Conservation (phyloP, 768 basidiomycete species). For the Gloeostereum incarnatum region DNA sequence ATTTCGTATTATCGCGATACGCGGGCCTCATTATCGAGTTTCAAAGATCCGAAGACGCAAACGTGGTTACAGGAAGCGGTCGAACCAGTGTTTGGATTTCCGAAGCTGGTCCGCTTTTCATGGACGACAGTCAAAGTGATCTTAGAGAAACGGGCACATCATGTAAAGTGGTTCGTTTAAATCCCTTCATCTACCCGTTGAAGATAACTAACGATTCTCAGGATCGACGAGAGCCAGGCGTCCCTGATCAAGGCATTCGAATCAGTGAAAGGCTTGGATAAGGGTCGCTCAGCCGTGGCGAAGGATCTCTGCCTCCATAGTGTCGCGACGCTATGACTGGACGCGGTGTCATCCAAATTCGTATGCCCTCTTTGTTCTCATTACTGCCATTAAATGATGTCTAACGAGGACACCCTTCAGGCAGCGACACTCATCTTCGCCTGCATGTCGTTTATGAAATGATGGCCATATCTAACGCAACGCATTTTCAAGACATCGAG, state of each 20-base stretch:
- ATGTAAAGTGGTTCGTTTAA: constrained; percentile 69
- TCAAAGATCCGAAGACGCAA: constrained; percentile 83
- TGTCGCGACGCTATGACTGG: constrained; percentile 56
- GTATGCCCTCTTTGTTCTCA: too few relatives aligned
- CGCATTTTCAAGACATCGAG: too few relatives aligned
- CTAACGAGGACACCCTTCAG: too few relatives aligned
- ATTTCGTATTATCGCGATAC: neutral
- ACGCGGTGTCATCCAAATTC: too few relatives aligned
- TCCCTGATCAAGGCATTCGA: constrained; percentile 71
- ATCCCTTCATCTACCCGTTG: neutral
- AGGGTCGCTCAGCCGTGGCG: constrained; percentile 61
- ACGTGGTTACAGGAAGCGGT: constrained; percentile 71
- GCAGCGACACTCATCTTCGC: too few relatives aligned
- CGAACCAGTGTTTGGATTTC: constrained; percentile 89
- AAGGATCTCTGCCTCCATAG: constrained; percentile 70
- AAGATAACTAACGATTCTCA: constrained; percentile 17
- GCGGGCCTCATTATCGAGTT: neutral
- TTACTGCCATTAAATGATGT: too few relatives aligned
- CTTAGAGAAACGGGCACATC: constrained; percentile 72
- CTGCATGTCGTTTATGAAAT: too few relatives aligned
- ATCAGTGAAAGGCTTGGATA: constrained; percentile 60
- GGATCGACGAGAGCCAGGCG: constrained; percentile 81
- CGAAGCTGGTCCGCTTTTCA: constrained; percentile 83
- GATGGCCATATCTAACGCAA: too few relatives aligned
- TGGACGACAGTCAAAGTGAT: constrained; percentile 90